phyloP scores from a whole-genome alignment of 1,284 basidiomycete genomes.

The Trichosporon coremiiforme region DNA sequence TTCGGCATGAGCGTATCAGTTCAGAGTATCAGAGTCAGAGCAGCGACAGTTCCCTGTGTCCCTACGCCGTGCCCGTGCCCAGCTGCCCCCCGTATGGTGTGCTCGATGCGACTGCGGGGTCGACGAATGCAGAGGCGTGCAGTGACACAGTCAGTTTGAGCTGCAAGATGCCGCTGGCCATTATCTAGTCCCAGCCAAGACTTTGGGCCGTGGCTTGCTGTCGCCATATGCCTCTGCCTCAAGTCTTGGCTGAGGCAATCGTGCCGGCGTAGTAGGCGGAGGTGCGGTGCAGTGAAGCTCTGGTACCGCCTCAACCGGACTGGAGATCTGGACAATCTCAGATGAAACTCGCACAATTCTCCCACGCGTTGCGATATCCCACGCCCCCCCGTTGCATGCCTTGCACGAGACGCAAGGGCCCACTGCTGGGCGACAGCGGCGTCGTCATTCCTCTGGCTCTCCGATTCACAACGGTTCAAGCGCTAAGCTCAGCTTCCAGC shows the following conservation, averaged over 20 bases:
- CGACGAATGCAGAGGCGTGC: not conserved
- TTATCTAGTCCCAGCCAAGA: conserved; percentile 4
- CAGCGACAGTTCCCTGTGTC: not conserved
- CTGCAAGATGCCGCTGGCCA: not conserved
- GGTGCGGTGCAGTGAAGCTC: too few relatives aligned
- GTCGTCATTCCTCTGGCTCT: not conserved
- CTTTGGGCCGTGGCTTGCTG: not conserved
- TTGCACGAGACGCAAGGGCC: not conserved
- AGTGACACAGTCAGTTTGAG: not conserved
- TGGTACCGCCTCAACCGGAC: too few relatives aligned
- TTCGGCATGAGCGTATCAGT: conserved; percentile 1
- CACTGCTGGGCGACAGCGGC: not conserved
- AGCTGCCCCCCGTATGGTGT: too few relatives aligned
- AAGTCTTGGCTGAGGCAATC: conserved; percentile 1
- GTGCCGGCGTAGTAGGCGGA: not conserved
- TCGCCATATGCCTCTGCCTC: not conserved
- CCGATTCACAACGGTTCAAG: not conserved
- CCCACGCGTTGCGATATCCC: not conserved
- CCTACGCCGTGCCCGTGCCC: not conserved
- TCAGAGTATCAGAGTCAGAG: not conserved
- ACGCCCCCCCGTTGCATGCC: too few relatives aligned
- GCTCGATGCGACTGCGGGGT: not conserved
- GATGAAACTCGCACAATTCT: conserved; percentile 14
- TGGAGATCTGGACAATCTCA: not conserved
- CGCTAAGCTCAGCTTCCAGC: conserved; percentile 5